Evolutionary conservation across 2,329 filamentous ascomycete species (phyloP), one percentile per base, ranked within the genome.

Genomic region (Trichophyton rubrum): DNA sequence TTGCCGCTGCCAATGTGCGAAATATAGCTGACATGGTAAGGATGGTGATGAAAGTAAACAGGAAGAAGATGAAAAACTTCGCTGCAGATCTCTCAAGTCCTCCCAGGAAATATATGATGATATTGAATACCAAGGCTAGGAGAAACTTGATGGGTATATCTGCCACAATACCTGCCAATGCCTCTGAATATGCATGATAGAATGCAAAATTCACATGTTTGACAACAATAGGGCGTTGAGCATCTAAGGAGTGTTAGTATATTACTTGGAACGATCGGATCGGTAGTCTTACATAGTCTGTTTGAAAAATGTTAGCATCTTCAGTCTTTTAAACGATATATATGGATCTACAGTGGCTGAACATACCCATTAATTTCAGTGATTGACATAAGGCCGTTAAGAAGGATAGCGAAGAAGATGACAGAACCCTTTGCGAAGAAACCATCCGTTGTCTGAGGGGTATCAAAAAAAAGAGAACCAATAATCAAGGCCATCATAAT

Each of bases 141-240:
- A 75, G 57, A 20, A 96, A 75, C 72, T 93, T 96, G 73, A 90
- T 89, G 0, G 91, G 91, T 74, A 96, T 76, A 68, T 96, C 91
- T 61, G 84, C 86, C 22, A 96, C 75, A 82, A 96, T 92, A 3
- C 89, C 92, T 0, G 88, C 85, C 61, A 90, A 80, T 13, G 90
- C 89, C 77, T 96, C 90, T 15, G 90, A 85, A 6, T 88, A 91
- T 0, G 92, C 90, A 70, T 95, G 91, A 66, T 96, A 95, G 22
- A 96, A 81, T 7, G 90, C 90, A 70, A 96, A 96, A 60, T 88
- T 85, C 58, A 81, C 79, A 68, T 96, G 91, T 72, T 96, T 96
- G 70, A 96, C 90, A 62, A 96, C 89, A 66, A 96, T 95, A 2
- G 89, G 88, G 40, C 91, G 86, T 82, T 96, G 90, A 11, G 88